A percentile compares a stretch with the other conserved stretches of the same genome.
Conservation (phyloP, 192 early-diverging fungal genomes). For the Umbelopsis sp. region DNA sequence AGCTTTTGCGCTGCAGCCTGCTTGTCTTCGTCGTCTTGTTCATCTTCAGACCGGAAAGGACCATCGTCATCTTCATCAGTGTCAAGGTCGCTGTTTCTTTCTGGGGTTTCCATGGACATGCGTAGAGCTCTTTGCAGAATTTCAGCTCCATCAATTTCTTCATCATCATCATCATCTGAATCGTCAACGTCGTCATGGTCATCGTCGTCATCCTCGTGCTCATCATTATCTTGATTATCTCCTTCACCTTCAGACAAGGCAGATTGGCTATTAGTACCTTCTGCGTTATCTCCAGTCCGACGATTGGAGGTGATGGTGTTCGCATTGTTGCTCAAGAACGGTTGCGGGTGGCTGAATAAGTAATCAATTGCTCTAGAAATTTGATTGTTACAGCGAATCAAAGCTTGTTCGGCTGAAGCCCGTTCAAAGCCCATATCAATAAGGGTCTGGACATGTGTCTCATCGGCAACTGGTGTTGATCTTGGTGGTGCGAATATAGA, state of each 20-base stretch:
- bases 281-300: neutral
- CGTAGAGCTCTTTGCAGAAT: constrained; percentile 4
- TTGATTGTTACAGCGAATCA: constrained; percentile 77
- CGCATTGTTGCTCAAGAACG: constrained; percentile 20
- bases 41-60: constrained; percentile 23
- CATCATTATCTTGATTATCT: constrained; percentile 39
- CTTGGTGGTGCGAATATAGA: constrained; percentile 35
- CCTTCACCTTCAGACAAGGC: constrained; percentile 39
- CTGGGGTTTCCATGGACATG: constrained; percentile 5
- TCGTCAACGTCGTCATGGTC: constrained; percentile 24
- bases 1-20: constrained; percentile 11
- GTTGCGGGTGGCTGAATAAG: constrained; percentile 68
- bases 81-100: constrained; percentile 42
- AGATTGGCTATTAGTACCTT: neutral
- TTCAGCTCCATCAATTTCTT: constrained; percentile 31
- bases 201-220: constrained; percentile 30
- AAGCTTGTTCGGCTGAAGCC: constrained; percentile 73
- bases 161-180: constrained; percentile 26
- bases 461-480: constrained; percentile 59
- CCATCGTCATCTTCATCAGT: constrained; percentile 34
- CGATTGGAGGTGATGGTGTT: constrained; percentile 32
- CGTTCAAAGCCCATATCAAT: constrained; percentile 88
- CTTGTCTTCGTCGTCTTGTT: constrained; percentile 18
- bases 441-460: constrained; percentile 66
- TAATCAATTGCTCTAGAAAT: constrained; percentile 85